Base-by-base conservation (phyloP, 108 stramenopile species). In the Thalassiosira profunda region DNA sequence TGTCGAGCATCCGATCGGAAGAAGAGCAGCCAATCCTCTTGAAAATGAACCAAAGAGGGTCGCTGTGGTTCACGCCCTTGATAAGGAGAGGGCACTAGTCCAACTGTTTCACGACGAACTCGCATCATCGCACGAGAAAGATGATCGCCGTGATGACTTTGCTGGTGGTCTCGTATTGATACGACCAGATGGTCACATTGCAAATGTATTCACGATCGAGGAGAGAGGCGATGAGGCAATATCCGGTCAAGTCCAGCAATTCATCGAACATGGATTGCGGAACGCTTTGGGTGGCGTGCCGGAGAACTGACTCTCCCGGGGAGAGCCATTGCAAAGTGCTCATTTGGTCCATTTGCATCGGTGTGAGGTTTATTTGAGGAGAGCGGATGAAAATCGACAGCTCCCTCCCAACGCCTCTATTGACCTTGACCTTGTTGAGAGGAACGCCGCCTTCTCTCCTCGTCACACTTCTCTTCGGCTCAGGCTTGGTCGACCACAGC, bases 121-220 rank as follows among this genome's bases (percentile, higher is more conserved):
- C 15, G 28, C 18, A 17, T 38, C 28, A 28, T 18, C 5, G 26
- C 14, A 18, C 1, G 60, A 34, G 20, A 49, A 17, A 1, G 2
- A 20, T 7, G 7, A 53, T 49, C 47, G n/a, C 26, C 3, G 42
- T 14, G 7, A 28, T 9, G 28, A 35, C 38, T 12, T 37, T n/a
- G n/a, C 11, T 1, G 56, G 69, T 72, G 76, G 60, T 8, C 42
- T 64, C 17, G 40, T 79, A 36, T 26, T 83, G 47, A 70, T 88
- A 57, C 73, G 90, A 44, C 90, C 87, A 6, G 90, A 88, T 65
- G 84, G 87, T 3, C 90, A 91, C 58, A 64, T 91, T 18, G 59
- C 72, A 15, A 71, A 52, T 48, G 52, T 67, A n/a, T 64, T 42
- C 45, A 48, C 35, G 33, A 63, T 72, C 5, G 2, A 25, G 18